Evolutionary conservation across 1,284 basidiomycete species (phyloP).

Genomic region (Amylostereum areolatum): DNA sequence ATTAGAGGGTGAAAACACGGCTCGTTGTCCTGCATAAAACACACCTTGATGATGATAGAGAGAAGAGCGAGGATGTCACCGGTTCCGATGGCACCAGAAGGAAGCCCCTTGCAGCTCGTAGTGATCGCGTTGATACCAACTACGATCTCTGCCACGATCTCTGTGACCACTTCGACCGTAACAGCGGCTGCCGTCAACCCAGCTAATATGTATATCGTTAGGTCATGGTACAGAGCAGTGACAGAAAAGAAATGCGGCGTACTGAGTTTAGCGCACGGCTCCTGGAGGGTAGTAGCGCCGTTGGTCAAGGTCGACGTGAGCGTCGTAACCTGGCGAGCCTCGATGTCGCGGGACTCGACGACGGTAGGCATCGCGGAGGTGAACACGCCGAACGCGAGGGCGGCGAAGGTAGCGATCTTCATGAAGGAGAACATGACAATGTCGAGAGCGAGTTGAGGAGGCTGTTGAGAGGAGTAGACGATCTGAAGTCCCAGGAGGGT

Average conservation of each 20-base stretch:
- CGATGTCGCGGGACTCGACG: neutral
- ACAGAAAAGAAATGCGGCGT: neutral
- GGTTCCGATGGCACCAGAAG: neutral
- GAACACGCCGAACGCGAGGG: slow-evolving; percentile 15
- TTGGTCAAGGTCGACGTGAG: neutral
- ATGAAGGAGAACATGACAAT: slow-evolving; percentile 6
- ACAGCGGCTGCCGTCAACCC: neutral
- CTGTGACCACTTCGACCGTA: neutral
- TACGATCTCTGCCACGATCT: neutral
- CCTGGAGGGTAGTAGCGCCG: neutral
- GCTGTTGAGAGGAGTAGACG: neutral
- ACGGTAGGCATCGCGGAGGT: slow-evolving; percentile 17
- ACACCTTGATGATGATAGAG: neutral
- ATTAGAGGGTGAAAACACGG: neutral
- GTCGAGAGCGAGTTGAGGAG: neutral
- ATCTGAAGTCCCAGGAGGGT: too few species aligned
- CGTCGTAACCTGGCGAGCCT: neutral
- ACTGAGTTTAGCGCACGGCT: neutral
- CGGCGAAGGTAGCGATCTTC: slow-evolving; percentile 7
- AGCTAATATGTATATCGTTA: neutral
- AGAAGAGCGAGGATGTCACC: neutral
- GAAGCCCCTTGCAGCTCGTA: neutral
- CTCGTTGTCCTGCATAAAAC: neutral
- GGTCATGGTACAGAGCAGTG: too few species aligned
- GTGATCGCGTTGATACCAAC: neutral